Percentiles rank a stretch among this genome's conserved stretches.
These are phyloP conservation scores for Fusarium staphyleae DNA, from an alignment of 2,329 filamentous ascomycete species.

Conservation along the genomic window DNA sequence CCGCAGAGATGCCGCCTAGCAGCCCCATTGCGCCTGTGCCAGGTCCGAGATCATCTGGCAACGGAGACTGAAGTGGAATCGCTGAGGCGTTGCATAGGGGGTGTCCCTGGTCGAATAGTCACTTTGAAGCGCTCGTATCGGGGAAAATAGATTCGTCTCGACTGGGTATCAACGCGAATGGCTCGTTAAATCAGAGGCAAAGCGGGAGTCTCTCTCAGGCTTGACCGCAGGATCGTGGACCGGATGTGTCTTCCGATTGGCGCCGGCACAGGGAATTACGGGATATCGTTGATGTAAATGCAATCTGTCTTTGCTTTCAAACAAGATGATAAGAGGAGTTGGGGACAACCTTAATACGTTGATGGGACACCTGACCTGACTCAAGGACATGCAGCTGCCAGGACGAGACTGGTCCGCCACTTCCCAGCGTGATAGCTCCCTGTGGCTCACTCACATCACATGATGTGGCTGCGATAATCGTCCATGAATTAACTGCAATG, in stretches of 20 bases:
- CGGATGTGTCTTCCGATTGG: constrained; percentile 19
- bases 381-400: constrained; percentile 25
- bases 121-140: constrained; percentile 9
- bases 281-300: constrained; percentile 1
- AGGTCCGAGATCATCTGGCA: constrained; percentile 57
- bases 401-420: constrained; percentile 38
- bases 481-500: not conserved
- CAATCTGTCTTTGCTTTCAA: constrained; percentile 28
- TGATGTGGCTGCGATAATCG: constrained; percentile 36
- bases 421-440: not conserved
- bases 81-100: constrained; percentile 39
- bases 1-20: constrained; percentile 77
- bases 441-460: constrained; percentile 45
- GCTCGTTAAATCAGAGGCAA: constrained; percentile 18
- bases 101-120: constrained; percentile 4
- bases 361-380: constrained; percentile 39
- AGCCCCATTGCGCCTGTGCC: constrained; percentile 67
- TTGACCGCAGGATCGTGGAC: constrained; percentile 17
- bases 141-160: constrained; percentile 10
- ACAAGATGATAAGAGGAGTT: constrained; percentile 30
- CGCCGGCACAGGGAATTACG: constrained; percentile 24
- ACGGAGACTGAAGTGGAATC: constrained; percentile 33
- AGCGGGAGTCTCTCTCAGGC: constrained; percentile 13
- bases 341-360: constrained; percentile 23
- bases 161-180: constrained; percentile 23